phyloP scores from a whole-genome alignment of 768 basidiomycete genomes.

The Rhizopogon vesiculosus region DNA sequence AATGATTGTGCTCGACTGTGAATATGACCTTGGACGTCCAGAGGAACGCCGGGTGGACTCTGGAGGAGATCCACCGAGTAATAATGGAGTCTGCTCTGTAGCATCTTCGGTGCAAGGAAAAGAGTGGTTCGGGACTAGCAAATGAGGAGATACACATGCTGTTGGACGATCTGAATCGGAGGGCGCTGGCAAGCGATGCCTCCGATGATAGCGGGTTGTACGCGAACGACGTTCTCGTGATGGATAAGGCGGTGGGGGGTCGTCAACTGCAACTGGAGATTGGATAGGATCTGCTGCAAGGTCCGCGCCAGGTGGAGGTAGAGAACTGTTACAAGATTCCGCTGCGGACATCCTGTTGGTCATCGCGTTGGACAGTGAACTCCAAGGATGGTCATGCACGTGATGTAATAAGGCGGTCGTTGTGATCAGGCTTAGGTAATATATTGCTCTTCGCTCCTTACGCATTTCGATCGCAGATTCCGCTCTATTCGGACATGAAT shows the following conservation, averaged over 20 bases:
- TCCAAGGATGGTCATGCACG: background rate
- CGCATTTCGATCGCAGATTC: too few relatives aligned
- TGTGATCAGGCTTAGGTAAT: too few relatives aligned
- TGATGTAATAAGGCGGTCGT: background rate
- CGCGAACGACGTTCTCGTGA: conserved; percentile 39
- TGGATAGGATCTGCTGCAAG: conserved; percentile 7
- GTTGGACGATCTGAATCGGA: conserved; percentile 31
- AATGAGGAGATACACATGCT: conserved; percentile 21
- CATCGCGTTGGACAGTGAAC: too few relatives aligned
- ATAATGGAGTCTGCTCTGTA: conserved; percentile 47
- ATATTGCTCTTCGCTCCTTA: too few relatives aligned
- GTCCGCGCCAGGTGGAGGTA: background rate
- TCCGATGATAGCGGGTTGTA: conserved; percentile 24
- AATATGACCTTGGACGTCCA: conserved; percentile 48
- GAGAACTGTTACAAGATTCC: background rate
- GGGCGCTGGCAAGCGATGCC: conserved; percentile 27
- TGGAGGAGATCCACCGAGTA: conserved; percentile 24
- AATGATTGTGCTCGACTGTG: conserved; percentile 47
- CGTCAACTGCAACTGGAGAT: conserved; percentile 19
- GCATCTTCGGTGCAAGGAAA: conserved; percentile 25
- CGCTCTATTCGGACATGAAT: too few relatives aligned
- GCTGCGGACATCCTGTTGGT: background rate
- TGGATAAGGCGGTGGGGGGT: conserved; percentile 76
- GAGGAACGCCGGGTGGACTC: conserved; percentile 17
- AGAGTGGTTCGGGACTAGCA: conserved; percentile 17